Percentiles rank a stretch among this genome's conserved stretches.
Conservation (phyloP, 768 basidiomycete species). For the Jaapia argillacea region DNA sequence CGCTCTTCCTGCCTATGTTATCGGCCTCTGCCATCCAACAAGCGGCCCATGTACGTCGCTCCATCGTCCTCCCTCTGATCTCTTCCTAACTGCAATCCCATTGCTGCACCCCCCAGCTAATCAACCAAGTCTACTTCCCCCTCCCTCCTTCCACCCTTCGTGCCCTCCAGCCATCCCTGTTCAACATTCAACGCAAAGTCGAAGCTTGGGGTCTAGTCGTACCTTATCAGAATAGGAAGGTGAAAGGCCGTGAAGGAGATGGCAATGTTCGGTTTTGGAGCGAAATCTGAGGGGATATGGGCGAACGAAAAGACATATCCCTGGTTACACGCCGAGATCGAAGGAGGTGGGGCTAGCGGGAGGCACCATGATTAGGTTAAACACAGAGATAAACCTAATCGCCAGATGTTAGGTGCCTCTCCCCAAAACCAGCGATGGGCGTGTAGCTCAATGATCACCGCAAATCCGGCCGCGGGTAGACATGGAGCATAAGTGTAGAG, state of each 20-base stretch:
- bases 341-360: no score
- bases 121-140: slow-evolving; percentile 57
- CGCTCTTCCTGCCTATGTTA: slow-evolving; percentile 48
- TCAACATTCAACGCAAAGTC: slow-evolving; percentile 63
- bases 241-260: no score
- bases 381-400: no score
- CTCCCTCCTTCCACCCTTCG: slow-evolving; percentile 51
- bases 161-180: slow-evolving; percentile 59
- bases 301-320: no score
- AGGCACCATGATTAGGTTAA: no score
- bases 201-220: slow-evolving; percentile 83
- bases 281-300: no score
- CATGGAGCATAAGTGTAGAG: no score
- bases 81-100: slow-evolving; percentile 4
- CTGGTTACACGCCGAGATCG: no score
- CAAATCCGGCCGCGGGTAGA: no score
- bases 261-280: slow-evolving; percentile 89
- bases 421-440: no score
- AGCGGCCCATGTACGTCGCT: slow-evolving; percentile 44
- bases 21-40: slow-evolving; percentile 42
- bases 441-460: no score
- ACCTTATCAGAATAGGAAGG: slow-evolving; percentile 56
- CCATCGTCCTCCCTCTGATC: slow-evolving; percentile 5
- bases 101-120: slow-evolving; percentile 35
- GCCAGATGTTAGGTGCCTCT: no score